phyloP scores from a whole-genome alignment of 2,329 filamentous ascomycete species.

The Knufia fluminis region DNA sequence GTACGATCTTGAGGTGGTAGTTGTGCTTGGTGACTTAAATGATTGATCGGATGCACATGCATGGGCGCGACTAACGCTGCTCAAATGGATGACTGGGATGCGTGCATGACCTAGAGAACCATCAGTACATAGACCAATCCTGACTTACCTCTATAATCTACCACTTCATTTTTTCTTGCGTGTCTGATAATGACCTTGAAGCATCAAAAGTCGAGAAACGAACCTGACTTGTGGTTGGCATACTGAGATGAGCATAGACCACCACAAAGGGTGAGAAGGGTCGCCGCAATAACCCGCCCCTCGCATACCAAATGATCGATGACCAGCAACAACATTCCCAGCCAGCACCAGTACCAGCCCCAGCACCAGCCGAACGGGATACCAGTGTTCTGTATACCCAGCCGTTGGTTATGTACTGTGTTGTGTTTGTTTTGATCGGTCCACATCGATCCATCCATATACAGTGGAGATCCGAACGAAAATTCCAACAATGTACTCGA shows the following conservation, averaged over 20 bases:
- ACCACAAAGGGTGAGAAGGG: too few relatives aligned
- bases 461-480: background rate
- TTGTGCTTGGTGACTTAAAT: background rate
- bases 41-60: background rate
- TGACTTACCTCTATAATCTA: background rate
- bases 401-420: background rate
- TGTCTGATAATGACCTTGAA: too few relatives aligned
- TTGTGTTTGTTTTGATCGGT: background rate
- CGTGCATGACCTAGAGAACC: conserved; percentile 4
- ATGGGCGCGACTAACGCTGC: background rate
- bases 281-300: too few relatives aligned
- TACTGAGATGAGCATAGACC: too few relatives aligned
- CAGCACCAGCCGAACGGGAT: too few relatives aligned
- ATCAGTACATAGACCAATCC: conserved; percentile 8
- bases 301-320: too few relatives aligned
- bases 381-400: too few relatives aligned
- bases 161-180: too few relatives aligned
- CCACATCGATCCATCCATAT: background rate
- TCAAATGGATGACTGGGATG: background rate
- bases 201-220: too few relatives aligned
- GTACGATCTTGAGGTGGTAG: background rate
- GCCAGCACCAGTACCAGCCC: too few relatives aligned
- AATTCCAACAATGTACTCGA: background rate
- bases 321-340: too few relatives aligned
- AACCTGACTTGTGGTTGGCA: too few relatives aligned